phyloP scores from a whole-genome alignment of 2,329 filamentous ascomycete genomes.

The Coniochaeta sp. region DNA sequence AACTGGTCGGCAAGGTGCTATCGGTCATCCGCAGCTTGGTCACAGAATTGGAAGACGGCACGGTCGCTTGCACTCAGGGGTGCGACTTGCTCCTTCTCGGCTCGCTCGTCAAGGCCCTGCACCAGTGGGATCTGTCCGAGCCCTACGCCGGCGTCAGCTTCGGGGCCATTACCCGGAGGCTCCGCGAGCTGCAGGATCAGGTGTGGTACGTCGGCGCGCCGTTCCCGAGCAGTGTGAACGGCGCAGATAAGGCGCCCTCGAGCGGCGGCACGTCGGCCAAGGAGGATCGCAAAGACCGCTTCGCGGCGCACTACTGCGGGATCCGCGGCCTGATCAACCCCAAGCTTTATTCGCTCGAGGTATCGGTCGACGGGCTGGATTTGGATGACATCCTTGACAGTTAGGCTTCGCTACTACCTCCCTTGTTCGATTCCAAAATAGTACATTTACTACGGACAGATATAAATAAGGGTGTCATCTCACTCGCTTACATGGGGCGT shows the following conservation, averaged over 20 bases:
- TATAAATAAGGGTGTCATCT: neutral
- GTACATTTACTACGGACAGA: neutral
- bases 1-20: constrained; percentile 6
- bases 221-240: neutral
- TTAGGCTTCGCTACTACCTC: neutral
- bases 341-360: neutral
- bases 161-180: neutral
- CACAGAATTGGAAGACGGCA: constrained; percentile 3
- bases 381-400: neutral
- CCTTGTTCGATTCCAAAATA: neutral
- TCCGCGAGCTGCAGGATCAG: neutral
- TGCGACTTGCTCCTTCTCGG: constrained; percentile 7
- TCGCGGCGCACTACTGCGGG: neutral
- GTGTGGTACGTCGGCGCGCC: constrained; percentile 1
- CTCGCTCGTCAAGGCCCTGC: neutral
- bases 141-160: neutral
- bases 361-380: neutral
- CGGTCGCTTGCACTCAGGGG: constrained; percentile 3
- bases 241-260: neutral
- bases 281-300: neutral
- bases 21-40: constrained; percentile 5
- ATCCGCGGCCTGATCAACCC: neutral
- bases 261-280: neutral
- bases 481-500: neutral
- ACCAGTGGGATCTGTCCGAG: neutral